Percentiles rank a stretch among this genome's conserved stretches.
Evolutionary conservation across 306 rosid genomes (phyloP).

Genomic region (Ochetophila trinervis): DNA sequence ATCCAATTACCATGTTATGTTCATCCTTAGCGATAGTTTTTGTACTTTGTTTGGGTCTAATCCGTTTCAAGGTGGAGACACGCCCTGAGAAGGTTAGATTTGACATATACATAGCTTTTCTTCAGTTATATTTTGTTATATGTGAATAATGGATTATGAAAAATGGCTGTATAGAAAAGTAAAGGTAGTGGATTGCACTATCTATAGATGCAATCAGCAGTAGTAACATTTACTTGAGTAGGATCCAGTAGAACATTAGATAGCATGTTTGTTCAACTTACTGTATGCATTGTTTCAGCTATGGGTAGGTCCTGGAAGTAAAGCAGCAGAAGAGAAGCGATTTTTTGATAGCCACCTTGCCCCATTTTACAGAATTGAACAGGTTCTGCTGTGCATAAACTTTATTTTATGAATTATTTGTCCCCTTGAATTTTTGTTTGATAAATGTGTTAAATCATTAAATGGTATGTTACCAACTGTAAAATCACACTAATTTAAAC

Average conservation of each 20-base stretch:
- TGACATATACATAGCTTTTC: slow-evolving; percentile 17
- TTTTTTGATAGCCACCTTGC: slow-evolving; percentile 89
- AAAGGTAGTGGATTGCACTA: background rate
- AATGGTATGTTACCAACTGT: background rate
- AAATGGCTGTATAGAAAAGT: background rate
- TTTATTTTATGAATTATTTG: slow-evolving; percentile 4
- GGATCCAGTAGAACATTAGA: background rate
- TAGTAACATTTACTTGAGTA: too few relatives aligned
- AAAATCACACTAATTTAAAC: too few relatives aligned
- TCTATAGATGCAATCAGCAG: background rate
- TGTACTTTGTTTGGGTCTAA: slow-evolving; percentile 84
- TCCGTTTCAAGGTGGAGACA: slow-evolving; percentile 90
- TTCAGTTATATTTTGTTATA: background rate
- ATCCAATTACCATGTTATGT: slow-evolving; percentile 66
- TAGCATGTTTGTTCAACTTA: slow-evolving; percentile 18
- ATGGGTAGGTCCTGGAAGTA: slow-evolving; percentile 99
- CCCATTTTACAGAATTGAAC: slow-evolving; percentile 98
- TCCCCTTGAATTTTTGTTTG: slow-evolving; percentile 18
- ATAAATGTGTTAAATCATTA: background rate
- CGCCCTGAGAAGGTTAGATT: slow-evolving; percentile 81
- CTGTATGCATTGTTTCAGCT: slow-evolving; percentile 57
- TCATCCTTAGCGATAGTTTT: slow-evolving; percentile 71
- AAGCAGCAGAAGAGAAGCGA: slow-evolving; percentile 84
- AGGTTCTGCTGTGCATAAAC: slow-evolving; percentile 44
- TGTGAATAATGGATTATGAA: background rate